Conservation (phyloP, 2,329 filamentous ascomycete genomes). For the Plenodomus tracheiphilus region DNA sequence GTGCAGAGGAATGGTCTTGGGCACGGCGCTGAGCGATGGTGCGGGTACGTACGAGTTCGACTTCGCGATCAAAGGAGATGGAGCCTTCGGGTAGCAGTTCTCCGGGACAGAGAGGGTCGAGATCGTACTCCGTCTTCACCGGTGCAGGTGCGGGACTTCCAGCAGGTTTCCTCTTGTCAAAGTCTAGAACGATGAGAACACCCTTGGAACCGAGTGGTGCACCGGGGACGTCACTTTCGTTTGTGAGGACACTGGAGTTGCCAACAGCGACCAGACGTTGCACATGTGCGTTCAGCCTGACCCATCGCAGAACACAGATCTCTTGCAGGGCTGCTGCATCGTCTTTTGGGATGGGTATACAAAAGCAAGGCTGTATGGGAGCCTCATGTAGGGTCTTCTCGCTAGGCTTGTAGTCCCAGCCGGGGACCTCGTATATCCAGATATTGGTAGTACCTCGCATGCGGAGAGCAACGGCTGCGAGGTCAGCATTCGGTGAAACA, state of each 20-base stretch:
- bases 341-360: conserved; percentile 40
- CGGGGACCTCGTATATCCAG: conserved; percentile 45
- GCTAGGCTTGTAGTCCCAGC: conserved; percentile 37
- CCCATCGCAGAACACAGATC: conserved; percentile 43
- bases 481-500: conserved; percentile 42
- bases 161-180: conserved; percentile 35
- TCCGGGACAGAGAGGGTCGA: conserved; percentile 43
- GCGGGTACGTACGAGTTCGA: conserved; percentile 44
- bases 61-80: conserved; percentile 47
- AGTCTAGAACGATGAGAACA: conserved; percentile 45
- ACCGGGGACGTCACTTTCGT: conserved; percentile 29
- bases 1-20: conserved; percentile 24
- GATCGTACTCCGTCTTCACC: conserved; percentile 39
- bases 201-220: conserved; percentile 40
- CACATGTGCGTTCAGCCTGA: conserved; percentile 29
- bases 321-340: conserved; percentile 40
- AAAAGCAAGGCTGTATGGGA: conserved; percentile 44
- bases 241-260: conserved; percentile 33
- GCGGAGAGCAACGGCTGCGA: conserved; percentile 44
- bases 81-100: conserved; percentile 45
- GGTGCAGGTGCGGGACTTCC: conserved; percentile 26
- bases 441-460: conserved; percentile 45
- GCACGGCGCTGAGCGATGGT: conserved; percentile 44
- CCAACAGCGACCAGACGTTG: conserved; percentile 46
- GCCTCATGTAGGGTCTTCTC: conserved; percentile 30